Conservation (phyloP, 768 basidiomycete genomes). For the Xerocomellus intermedius region DNA sequence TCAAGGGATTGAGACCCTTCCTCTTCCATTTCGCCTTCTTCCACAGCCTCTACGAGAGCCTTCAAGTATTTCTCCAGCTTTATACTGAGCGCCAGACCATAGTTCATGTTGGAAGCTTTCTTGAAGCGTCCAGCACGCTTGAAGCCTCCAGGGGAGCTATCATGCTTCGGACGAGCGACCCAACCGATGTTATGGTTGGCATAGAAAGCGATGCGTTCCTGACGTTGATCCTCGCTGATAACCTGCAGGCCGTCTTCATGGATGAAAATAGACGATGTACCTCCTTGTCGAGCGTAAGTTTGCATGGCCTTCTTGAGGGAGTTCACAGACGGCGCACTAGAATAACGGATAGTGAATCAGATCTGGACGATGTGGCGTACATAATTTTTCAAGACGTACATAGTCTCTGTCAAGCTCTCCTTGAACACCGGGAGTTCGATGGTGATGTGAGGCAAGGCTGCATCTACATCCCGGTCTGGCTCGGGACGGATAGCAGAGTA, state of each 20-base stretch:
- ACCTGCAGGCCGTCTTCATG: constrained; percentile 63
- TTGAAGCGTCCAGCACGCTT: constrained; percentile 78
- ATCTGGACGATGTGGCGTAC: not conserved
- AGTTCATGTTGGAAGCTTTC: constrained; percentile 93
- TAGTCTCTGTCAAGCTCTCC: constrained; percentile 75
- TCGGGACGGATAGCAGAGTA: constrained; percentile 69
- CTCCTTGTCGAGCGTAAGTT: constrained; percentile 66
- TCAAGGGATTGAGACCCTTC: constrained; percentile 46
- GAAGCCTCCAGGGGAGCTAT: constrained; percentile 22
- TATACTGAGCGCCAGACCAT: constrained; percentile 50
- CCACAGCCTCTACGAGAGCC: constrained; percentile 46
- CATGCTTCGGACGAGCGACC: constrained; percentile 57
- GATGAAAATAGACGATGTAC: constrained; percentile 53
- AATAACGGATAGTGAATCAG: not conserved
- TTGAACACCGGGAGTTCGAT: constrained; percentile 88
- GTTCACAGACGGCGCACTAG: constrained; percentile 68
- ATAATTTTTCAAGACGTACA: constrained; percentile 45
- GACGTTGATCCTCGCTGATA: constrained; percentile 45
- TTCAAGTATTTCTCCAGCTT: constrained; percentile 37
- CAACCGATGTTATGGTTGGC: constrained; percentile 57
- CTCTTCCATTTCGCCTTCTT: constrained; percentile 40
- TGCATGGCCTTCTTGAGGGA: constrained; percentile 65
- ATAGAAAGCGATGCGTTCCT: constrained; percentile 51
- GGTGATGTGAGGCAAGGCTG: constrained; percentile 68
- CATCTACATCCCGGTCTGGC: constrained; percentile 60